Evolutionary conservation across 129 eudicot species (phyloP).

Genomic region (Pulicaria dysenterica): DNA sequence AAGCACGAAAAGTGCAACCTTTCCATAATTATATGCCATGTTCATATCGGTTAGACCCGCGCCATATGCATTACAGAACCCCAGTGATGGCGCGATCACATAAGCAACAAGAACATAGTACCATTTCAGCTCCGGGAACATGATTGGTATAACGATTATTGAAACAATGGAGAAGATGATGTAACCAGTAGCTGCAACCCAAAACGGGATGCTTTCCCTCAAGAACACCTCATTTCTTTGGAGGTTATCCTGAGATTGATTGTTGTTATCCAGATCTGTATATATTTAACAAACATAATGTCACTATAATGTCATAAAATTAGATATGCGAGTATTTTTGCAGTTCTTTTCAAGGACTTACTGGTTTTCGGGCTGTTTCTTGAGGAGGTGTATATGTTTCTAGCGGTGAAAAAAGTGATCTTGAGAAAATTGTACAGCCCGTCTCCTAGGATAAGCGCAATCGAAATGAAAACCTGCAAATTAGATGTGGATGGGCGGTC

Average conservation of each 20-base stretch:
- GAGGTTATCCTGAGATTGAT: conserved; percentile 41
- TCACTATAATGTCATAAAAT: conserved; percentile 5
- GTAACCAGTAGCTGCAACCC: conserved; percentile 79
- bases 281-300: conserved; percentile 10
- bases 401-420: conserved; percentile 58
- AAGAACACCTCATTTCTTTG: conserved; percentile 68
- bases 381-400: conserved; percentile 48
- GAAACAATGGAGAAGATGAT: conserved; percentile 60
- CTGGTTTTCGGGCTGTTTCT: conserved; percentile 46
- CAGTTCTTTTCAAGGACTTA: conserved; percentile 28
- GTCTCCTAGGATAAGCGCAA: conserved; percentile 84
- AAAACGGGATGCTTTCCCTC: conserved; percentile 71
- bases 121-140: conserved; percentile 86
- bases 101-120: conserved; percentile 74
- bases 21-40: conserved; percentile 93
- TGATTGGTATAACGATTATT: conserved; percentile 66
- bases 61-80: conserved; percentile 92
- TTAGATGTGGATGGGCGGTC: background rate
- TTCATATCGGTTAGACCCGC: conserved; percentile 94
- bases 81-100: conserved; percentile 66
- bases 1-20: conserved; percentile 77
- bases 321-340: background rate
- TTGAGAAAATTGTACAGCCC: conserved; percentile 84
- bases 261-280: conserved; percentile 45
- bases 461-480: conserved; percentile 82